phyloP scores from a whole-genome alignment of 495 filamentous ascomycete genomes.

The Cercophora scortea region DNA sequence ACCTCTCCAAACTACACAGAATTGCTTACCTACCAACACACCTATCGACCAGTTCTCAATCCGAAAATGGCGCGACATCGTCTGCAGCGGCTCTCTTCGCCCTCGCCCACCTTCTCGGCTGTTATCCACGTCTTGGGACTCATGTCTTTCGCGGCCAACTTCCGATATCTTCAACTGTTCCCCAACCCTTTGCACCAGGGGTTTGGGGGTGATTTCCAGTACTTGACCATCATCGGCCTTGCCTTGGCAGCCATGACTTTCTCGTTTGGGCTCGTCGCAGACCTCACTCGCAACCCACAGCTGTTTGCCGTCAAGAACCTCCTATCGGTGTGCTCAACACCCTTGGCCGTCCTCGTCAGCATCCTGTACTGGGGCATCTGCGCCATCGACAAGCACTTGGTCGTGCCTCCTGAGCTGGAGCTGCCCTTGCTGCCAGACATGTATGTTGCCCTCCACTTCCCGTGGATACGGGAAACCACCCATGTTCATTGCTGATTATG shows the following conservation, averaged over 20 bases:
- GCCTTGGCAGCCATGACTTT: constrained; percentile 63
- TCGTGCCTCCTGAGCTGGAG: constrained; percentile 38
- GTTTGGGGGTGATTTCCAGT: constrained; percentile 81
- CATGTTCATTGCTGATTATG: not conserved
- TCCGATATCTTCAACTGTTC: constrained; percentile 44
- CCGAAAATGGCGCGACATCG: constrained; percentile 44
- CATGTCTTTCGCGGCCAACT: constrained; percentile 58
- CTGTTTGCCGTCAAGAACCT: constrained; percentile 71
- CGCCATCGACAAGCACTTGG: constrained; percentile 51
- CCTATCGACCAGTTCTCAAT: too few species aligned
- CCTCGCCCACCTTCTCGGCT: constrained; percentile 61
- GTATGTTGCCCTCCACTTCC: constrained; percentile 1
- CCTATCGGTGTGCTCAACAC: constrained; percentile 63
- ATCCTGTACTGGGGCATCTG: constrained; percentile 80
- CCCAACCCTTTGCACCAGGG: constrained; percentile 50
- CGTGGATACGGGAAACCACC: not conserved
- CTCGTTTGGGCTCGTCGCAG: constrained; percentile 60
- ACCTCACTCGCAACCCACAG: constrained; percentile 55
- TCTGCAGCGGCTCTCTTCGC: constrained; percentile 63
- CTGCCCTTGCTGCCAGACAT: constrained; percentile 53
- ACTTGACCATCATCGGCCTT: constrained; percentile 77
- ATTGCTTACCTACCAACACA: too few species aligned
- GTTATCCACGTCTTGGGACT: constrained; percentile 64
- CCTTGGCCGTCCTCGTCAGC: constrained; percentile 73
- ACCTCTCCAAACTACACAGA: too few species aligned